Conservation (phyloP, 805 yeast genomes). For the Zygosaccharomyces gambellarensis region DNA sequence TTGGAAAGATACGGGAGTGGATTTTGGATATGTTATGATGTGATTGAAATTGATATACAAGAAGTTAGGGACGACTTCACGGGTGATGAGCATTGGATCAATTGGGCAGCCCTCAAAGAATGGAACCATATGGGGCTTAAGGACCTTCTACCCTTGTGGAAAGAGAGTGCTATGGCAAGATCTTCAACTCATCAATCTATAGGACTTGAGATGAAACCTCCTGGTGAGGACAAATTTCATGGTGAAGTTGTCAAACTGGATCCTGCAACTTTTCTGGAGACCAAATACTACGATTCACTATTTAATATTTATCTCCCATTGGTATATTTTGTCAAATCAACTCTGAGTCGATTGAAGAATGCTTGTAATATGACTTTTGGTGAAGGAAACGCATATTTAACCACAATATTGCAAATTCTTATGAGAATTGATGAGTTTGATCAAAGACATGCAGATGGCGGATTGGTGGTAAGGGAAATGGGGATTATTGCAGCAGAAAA, state of each 20-base stretch:
- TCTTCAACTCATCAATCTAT: neutral
- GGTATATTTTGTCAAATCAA: slow-evolving; percentile 45
- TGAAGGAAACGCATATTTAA: slow-evolving; percentile 15
- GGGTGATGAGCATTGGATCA: slow-evolving; percentile 1
- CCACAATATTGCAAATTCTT: slow-evolving; percentile 31
- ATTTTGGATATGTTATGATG: slow-evolving; percentile 20
- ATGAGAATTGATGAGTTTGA: slow-evolving; percentile 41
- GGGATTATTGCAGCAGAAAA: slow-evolving; percentile 24
- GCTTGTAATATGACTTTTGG: slow-evolving; percentile 35
- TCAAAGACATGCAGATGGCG: slow-evolving; percentile 33
- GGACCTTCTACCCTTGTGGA: slow-evolving; percentile 16
- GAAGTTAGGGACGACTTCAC: slow-evolving; percentile 3
- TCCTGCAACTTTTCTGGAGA: slow-evolving; percentile 26
- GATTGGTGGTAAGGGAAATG: slow-evolving; percentile 22
- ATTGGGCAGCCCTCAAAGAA: slow-evolving; percentile 1
- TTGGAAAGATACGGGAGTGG: slow-evolving; percentile 22
- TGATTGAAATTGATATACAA: slow-evolving; percentile 3
- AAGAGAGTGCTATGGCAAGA: slow-evolving; percentile 3
- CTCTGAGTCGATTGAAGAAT: slow-evolving; percentile 42
- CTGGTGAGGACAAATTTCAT: slow-evolving; percentile 2
- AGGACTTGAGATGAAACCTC: slow-evolving; percentile 10
- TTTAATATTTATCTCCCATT: slow-evolving; percentile 36
- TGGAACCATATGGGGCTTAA: slow-evolving; percentile 10
- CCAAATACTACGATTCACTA: slow-evolving; percentile 36
- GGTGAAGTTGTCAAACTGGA: slow-evolving; percentile 6